A percentile compares a stretch with the other conserved stretches of the same genome.
Evolutionary conservation across 139 green algal genomes (phyloP).

Genomic region (Chlorella vulgaris): DNA sequence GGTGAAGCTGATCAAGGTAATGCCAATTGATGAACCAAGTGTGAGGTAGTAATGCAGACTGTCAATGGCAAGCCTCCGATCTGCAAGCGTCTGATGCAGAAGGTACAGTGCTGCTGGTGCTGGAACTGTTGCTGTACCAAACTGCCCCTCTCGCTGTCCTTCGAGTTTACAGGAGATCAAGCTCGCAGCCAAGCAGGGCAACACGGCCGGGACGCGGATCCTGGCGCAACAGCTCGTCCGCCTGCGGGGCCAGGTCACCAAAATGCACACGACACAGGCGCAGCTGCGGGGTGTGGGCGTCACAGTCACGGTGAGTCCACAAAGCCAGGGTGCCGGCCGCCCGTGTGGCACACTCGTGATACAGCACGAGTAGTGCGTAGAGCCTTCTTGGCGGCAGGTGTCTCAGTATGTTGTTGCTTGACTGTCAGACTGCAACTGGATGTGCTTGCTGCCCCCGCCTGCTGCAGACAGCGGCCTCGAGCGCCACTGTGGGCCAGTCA

Average conservation of each 20-base stretch:
- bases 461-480: constrained; percentile 72
- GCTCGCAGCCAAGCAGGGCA: constrained; percentile 37
- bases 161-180: constrained; percentile 39
- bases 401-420: too few relatives aligned
- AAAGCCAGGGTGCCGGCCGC: not conserved
- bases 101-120: too few relatives aligned
- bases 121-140: not conserved
- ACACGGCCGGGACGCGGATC: constrained; percentile 45
- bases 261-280: constrained; percentile 57
- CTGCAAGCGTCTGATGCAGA: too few relatives aligned
- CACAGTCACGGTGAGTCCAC: not conserved
- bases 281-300: constrained; percentile 62
- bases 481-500: constrained; percentile 56
- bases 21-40: not conserved
- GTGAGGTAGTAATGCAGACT: not conserved
- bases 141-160: too few relatives aligned
- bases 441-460: too few relatives aligned
- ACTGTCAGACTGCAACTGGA: too few relatives aligned
- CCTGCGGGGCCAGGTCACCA: constrained; percentile 59
- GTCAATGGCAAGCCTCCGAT: not conserved
- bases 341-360: too few relatives aligned
- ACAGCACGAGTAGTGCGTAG: too few relatives aligned
- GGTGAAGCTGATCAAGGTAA: constrained; percentile 26
- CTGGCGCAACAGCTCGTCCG: constrained; percentile 70
- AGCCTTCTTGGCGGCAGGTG: too few relatives aligned